phyloP scores from a whole-genome alignment of 345 rosid species.

The Tarenaya hassleriana region DNA sequence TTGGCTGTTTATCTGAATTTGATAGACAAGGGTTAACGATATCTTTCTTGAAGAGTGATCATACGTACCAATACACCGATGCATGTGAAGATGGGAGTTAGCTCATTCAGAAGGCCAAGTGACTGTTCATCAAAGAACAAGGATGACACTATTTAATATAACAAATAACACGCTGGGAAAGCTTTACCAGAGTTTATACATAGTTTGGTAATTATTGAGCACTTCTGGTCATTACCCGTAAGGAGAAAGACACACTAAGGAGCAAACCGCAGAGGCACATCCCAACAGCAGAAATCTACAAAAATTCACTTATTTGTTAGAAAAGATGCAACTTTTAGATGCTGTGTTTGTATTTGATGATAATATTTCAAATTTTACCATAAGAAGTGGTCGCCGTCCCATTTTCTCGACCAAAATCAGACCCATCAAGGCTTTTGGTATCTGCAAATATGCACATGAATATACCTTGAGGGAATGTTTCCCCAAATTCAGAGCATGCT shows the following conservation, averaged over 20 bases:
- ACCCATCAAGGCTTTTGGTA: slow-evolving; percentile 30
- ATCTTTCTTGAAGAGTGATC: no score
- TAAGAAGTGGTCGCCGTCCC: slow-evolving; percentile 34
- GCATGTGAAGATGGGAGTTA: slow-evolving; percentile 32
- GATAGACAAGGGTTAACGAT: no score
- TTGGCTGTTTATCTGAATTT: slow-evolving; percentile 1
- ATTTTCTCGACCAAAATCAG: slow-evolving; percentile 31
- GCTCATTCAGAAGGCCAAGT: slow-evolving; percentile 20
- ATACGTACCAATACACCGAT: slow-evolving; percentile 28
- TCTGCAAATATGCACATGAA: slow-evolving; percentile 13
- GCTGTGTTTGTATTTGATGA: no score
- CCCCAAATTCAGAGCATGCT: no score
- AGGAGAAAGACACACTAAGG: slow-evolving; percentile 38
- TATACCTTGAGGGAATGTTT: background rate
- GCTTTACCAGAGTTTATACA: background rate
- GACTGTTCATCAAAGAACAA: slow-evolving; percentile 22
- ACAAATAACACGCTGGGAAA: background rate
- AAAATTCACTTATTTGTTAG: background rate
- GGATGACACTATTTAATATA: background rate
- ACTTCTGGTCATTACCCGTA: slow-evolving; percentile 38
- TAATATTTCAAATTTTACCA: slow-evolving; percentile 21
- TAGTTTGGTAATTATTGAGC: background rate
- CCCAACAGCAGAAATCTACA: slow-evolving; percentile 47
- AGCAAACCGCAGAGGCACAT: slow-evolving; percentile 33
- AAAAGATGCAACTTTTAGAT: no score